Conservation (phyloP, 768 basidiomycete species). For the Sporobolomyces pararoseus region DNA sequence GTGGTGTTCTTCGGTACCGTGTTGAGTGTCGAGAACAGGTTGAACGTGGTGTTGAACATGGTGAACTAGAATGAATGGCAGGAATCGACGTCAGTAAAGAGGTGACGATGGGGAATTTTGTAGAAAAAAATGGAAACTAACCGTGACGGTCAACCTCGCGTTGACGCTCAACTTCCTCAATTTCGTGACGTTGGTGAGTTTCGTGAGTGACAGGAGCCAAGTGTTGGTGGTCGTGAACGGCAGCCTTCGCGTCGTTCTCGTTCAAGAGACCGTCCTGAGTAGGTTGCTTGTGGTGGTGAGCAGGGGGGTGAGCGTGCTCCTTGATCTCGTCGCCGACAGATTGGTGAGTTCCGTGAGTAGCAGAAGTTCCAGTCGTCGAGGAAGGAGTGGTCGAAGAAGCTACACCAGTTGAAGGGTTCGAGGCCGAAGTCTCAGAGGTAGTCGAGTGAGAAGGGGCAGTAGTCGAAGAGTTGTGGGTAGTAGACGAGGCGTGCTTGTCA, state of each 20-base stretch:
- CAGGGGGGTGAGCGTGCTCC: conserved; percentile 22
- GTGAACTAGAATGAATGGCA: conserved; percentile 19
- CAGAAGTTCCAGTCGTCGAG: neutral
- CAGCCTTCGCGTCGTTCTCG: conserved; percentile 13
- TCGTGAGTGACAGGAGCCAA: conserved; percentile 38
- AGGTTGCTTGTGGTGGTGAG: conserved; percentile 24
- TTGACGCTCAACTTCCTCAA: conserved; percentile 38
- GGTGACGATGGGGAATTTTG: neutral
- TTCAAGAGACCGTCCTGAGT: conserved; percentile 6
- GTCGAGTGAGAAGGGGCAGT: conserved; percentile 1
- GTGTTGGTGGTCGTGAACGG: conserved; percentile 39
- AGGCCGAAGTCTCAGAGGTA: neutral
- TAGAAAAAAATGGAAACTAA: conserved; percentile 1
- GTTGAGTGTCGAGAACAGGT: conserved; percentile 37
- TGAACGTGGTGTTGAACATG: conserved; percentile 40
- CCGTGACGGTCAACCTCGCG: conserved; percentile 38
- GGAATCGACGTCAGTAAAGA: neutral
- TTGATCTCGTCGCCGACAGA: neutral
- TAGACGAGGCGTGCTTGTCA: neutral
- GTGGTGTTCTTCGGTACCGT: conserved; percentile 15
- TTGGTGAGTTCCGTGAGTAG: neutral
- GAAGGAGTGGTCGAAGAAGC: neutral
- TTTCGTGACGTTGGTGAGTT: conserved; percentile 34
- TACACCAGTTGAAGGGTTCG: neutral
- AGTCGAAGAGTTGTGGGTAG: conserved; percentile 2